Conservation (phyloP, 768 basidiomycete species). For the Suillus decipiens region DNA sequence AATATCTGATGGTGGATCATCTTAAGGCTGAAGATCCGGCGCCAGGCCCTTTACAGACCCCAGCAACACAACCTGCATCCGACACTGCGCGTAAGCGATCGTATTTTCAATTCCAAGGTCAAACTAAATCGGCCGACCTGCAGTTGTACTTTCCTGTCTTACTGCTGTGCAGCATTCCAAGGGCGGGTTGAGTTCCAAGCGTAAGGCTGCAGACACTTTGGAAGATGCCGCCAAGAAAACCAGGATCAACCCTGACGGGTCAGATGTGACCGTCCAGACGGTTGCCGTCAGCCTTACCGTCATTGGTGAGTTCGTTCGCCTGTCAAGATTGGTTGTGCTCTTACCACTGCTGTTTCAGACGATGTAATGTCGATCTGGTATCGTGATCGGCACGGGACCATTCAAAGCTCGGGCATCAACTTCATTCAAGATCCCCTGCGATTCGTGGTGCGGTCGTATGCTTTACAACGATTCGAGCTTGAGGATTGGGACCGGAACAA, state of each 20-base stretch:
- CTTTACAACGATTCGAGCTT: not conserved
- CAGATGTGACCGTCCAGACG: not conserved
- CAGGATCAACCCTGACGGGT: not conserved
- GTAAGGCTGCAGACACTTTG: not conserved
- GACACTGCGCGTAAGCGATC: not conserved
- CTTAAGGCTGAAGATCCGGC: no score
- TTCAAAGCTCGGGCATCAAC: not conserved
- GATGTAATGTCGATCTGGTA: slow-evolving; percentile 5
- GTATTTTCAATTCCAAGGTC: not conserved
- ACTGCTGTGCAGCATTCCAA: not conserved
- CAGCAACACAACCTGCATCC: not conserved
- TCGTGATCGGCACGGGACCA: not conserved
- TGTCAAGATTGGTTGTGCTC: not conserved
- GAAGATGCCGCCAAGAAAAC: not conserved
- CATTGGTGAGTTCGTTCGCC: not conserved
- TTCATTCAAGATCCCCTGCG: not conserved
- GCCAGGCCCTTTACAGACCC: not conserved
- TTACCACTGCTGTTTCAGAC: not conserved
- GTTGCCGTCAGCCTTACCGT: not conserved
- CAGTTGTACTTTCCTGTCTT: not conserved
- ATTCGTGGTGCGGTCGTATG: not conserved
- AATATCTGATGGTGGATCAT: no score
- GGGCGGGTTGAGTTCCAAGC: no score
- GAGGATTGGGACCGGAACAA: not conserved
- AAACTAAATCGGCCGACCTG: not conserved